Evolutionary conservation across 2,329 filamentous ascomycete genomes (phyloP), one percentile per base, ranked within the genome.

Genomic region (Hypoxylon sp.): DNA sequence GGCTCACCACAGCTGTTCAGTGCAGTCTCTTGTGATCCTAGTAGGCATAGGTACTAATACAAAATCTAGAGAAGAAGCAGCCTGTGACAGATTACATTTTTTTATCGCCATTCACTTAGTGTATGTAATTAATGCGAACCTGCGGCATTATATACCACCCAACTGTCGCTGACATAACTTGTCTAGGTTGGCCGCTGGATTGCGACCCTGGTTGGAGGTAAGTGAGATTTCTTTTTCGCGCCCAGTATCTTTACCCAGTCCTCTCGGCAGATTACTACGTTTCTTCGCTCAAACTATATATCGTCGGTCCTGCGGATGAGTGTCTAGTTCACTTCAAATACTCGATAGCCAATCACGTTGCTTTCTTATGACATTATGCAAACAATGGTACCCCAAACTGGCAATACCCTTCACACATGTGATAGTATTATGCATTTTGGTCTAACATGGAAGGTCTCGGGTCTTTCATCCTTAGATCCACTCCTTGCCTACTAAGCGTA

Each of bases 281-380:
- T 59, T 67, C 64, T 67, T 55, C 62, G 48, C 62, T 56, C 59
- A 61, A 62, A 62, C 67, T 63, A 67, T 65, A 67, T 67, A 60
- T 70, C 65, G 62, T 76, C 75, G 75, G 75, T 61, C 70, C 68
- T 75, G 70, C 75, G 75, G 75, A 77, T 76, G 73, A 71, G 68
- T 66, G 48, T 69, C 68, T 69, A 67, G 65, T 69, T 70, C 66
- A 63, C 65, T 56, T 67, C 53, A 66, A n/a, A 51, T 46, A 54
- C 64, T 45, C 52, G 68, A 67, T 57, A 53, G 23, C 74, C 75
- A 77, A 76, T 77, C 73, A 74, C 43, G 46, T 67, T 63, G 29
- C 64, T 64, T 58, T 64, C 55, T 57, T 60, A 48, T 58, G 62
- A 65, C 70, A 66, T 72, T 58, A 57, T 58, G 59, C 59, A 73